Conservation (phyloP, 495 filamentous ascomycete genomes). For the Choiromyces venosus region DNA sequence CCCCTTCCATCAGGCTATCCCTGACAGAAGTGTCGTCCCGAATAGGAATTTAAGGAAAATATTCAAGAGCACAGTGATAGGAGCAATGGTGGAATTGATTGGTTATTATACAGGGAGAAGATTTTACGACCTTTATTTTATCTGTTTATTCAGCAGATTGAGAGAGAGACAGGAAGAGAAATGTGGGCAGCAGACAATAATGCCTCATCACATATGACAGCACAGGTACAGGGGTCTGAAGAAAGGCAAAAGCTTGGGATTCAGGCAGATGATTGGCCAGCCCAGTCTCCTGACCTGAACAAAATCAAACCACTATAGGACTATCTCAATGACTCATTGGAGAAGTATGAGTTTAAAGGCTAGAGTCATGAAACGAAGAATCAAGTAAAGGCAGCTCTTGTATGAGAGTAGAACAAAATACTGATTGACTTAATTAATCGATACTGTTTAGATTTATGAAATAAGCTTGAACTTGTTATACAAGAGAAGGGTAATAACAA, state of each 20-base stretch:
- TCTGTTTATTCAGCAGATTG: conserved; percentile 7
- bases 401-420: background rate
- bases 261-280: conserved; percentile 9
- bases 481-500: background rate
- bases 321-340: conserved; percentile 17
- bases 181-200: conserved; percentile 17
- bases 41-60: background rate
- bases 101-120: conserved; percentile 4
- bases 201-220: background rate
- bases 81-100: conserved; percentile 4
- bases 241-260: background rate
- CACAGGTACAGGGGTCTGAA: background rate
- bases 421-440: conserved; percentile 1
- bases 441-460: conserved; percentile 4
- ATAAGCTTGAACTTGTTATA: background rate
- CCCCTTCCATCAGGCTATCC: conserved; percentile 6
- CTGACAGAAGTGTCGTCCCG: background rate
- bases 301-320: conserved; percentile 15
- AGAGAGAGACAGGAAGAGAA: background rate
- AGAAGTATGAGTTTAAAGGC: conserved; percentile 8
- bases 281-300: conserved; percentile 6
- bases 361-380: background rate
- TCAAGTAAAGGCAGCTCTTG: background rate
- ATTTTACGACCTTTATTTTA: conserved; percentile 7
- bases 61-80: background rate